Conservation (phyloP, 2,329 filamentous ascomycete species). For the Mariannaea elegans region DNA sequence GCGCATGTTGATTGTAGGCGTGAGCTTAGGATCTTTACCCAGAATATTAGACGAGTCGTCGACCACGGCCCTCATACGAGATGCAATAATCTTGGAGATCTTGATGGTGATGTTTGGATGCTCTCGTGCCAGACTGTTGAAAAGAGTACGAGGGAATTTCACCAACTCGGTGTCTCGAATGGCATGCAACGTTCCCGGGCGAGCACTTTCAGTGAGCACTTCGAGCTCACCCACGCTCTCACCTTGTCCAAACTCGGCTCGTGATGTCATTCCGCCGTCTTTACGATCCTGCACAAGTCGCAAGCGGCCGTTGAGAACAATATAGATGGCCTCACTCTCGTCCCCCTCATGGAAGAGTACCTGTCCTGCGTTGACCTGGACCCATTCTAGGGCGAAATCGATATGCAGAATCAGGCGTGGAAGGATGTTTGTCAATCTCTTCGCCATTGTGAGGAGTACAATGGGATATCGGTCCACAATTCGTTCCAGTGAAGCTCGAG, state of each 20-base stretch:
- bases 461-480: conserved; percentile 94
- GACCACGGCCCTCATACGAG: conserved; percentile 88
- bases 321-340: conserved; percentile 97
- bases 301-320: conserved; percentile 92
- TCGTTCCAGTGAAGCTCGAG: conserved; percentile 83
- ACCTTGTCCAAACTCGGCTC: conserved; percentile 94
- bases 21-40: conserved; percentile 70
- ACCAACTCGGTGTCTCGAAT: conserved; percentile 97
- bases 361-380: conserved; percentile 94
- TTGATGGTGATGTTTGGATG: conserved; percentile 99
- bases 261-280: conserved; percentile 83
- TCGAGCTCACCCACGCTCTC: conserved; percentile 98
- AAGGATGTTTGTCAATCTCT: conserved; percentile 87
- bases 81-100: conserved; percentile 97
- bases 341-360: conserved; percentile 94
- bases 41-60: conserved; percentile 79
- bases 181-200: conserved; percentile 92
- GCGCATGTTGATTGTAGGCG: conserved; percentile 61
- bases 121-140: conserved; percentile 97
- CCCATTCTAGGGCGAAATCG: conserved; percentile 98
- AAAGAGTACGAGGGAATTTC: conserved; percentile 93
- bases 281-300: conserved; percentile 84
- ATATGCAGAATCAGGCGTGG: conserved; percentile 94
- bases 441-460: conserved; percentile 93
- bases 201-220: conserved; percentile 90